Evolutionary conservation across 768 basidiomycete genomes (phyloP).

Genomic region (Saitozyma podzolica): DNA sequence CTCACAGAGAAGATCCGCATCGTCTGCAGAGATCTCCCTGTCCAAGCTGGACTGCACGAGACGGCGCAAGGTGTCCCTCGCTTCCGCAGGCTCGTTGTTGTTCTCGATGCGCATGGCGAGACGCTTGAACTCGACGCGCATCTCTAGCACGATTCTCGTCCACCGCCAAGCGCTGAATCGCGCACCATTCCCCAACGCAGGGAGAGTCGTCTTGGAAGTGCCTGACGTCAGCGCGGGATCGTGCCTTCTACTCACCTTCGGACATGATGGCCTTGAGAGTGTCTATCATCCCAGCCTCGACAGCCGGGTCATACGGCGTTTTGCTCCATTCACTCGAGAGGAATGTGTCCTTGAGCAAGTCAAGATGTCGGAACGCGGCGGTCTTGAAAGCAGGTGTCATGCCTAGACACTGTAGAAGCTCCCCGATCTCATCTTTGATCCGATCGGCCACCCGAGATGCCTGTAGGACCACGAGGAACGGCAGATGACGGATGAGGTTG

Average conservation of each 20-base stretch:
- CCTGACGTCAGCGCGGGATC: slow-evolving; percentile 6
- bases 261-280: slow-evolving; percentile 46
- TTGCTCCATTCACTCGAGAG: slow-evolving; percentile 41
- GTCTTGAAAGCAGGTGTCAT: slow-evolving; percentile 43
- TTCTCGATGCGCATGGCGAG: slow-evolving; percentile 31
- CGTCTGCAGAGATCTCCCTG: slow-evolving; percentile 32
- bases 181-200: slow-evolving; percentile 9
- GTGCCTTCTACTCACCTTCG: slow-evolving; percentile 12
- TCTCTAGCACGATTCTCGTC: slow-evolving; percentile 45
- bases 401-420: slow-evolving; percentile 25
- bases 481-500: slow-evolving; percentile 38
- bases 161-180: slow-evolving; percentile 46
- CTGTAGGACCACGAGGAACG: slow-evolving; percentile 36
- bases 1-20: slow-evolving; percentile 46
- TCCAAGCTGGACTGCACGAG: slow-evolving; percentile 34
- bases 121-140: slow-evolving; percentile 48
- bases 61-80: slow-evolving; percentile 27
- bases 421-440: slow-evolving; percentile 12
- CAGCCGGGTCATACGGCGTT: slow-evolving; percentile 10
- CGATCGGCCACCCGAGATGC: slow-evolving; percentile 10
- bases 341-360: slow-evolving; percentile 46
- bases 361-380: slow-evolving; percentile 44
- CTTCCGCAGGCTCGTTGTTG: slow-evolving; percentile 25
- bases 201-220: neutral
- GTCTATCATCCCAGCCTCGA: slow-evolving; percentile 47